Evolutionary conservation across 108 stramenopile genomes (phyloP), one percentile per base, ranked within the genome.

Genomic region (Cyclotella kingstonii): DNA sequence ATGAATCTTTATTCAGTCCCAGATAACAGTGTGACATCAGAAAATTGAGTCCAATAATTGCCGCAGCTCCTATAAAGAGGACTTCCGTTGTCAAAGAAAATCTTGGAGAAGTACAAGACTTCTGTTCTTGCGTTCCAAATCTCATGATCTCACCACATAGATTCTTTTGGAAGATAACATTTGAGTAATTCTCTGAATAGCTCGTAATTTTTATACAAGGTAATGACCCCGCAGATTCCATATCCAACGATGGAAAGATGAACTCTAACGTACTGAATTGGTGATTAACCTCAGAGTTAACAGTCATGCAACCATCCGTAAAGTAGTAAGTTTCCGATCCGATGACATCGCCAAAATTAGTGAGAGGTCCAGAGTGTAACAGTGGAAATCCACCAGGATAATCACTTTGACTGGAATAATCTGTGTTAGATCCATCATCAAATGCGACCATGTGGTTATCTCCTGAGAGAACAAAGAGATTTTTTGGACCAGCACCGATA

Each of bases 391-490:
- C 77, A 8, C 58, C 53, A 5, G 69, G 73, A 27, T 45, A 27
- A 10, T 50, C 59, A 17, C 36, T 56, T 23, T 66, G 55, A 27
- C 59, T 56, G 0, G 80, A 80, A 54, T 72, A 78, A 64, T 78
- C 71, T 9, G 83, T 80, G 44, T 65, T 69, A 12, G 66, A 63
- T 31, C 83, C 83, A 60, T 81, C 80, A 35, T 84, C 83, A 62
- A 79, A 84, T 7, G 79, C 83, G 17, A 84, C 50, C 80, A 81
- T 81, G 59, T 84, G 80, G 43, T 80, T 64, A 42, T 80, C 80
- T 11, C 62, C 74, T 7, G 77, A 70, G 5, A 81, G 40, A 8
- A 73, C 80, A n/a, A 84, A 49, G 33, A 81, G 14, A 49, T 81
- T 81, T 52, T 54, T 47, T 8, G 77, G 49, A 33, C 78, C 73